Conservation (phyloP, 2,329 filamentous ascomycete genomes). For the Gremmenia infestans region DNA sequence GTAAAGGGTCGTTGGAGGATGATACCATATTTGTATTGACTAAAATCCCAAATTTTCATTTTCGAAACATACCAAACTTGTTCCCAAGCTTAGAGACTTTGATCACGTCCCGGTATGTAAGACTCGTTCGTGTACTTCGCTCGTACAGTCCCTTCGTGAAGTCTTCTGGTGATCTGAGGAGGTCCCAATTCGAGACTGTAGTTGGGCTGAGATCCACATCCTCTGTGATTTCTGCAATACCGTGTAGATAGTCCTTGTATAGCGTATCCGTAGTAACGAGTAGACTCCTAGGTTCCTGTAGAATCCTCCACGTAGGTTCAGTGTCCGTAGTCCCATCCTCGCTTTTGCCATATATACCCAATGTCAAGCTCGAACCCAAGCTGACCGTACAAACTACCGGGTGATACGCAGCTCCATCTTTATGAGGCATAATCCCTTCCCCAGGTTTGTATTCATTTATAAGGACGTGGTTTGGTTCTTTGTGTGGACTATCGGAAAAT, state of each 20-base stretch:
- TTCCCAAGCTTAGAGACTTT: slow-evolving; percentile 70
- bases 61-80: slow-evolving; percentile 53
- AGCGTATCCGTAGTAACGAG: slow-evolving; percentile 65
- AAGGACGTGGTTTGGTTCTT: slow-evolving; percentile 79
- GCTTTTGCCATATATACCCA: slow-evolving; percentile 68
- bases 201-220: slow-evolving; percentile 59
- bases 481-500: slow-evolving; percentile 64
- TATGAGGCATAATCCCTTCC: slow-evolving; percentile 95
- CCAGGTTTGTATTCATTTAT: slow-evolving; percentile 88
- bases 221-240: slow-evolving; percentile 60
- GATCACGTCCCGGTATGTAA: slow-evolving; percentile 83
- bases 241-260: slow-evolving; percentile 69
- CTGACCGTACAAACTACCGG: slow-evolving; percentile 89
- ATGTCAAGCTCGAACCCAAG: slow-evolving; percentile 69
- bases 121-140: slow-evolving; percentile 60
- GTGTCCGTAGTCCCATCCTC: slow-evolving; percentile 53
- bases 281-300: slow-evolving; percentile 81
- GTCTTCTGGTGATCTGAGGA: slow-evolving; percentile 48
- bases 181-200: slow-evolving; percentile 67
- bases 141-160: slow-evolving; percentile 49
- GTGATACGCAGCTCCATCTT: slow-evolving; percentile 84
- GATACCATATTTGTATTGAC: slow-evolving; percentile 63
- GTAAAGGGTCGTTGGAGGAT: slow-evolving; percentile 67
- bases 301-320: slow-evolving; percentile 50
- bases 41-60: slow-evolving; percentile 6